Conservation (phyloP, 1,284 basidiomycete genomes). For the Papiliotrema fonsecae region DNA sequence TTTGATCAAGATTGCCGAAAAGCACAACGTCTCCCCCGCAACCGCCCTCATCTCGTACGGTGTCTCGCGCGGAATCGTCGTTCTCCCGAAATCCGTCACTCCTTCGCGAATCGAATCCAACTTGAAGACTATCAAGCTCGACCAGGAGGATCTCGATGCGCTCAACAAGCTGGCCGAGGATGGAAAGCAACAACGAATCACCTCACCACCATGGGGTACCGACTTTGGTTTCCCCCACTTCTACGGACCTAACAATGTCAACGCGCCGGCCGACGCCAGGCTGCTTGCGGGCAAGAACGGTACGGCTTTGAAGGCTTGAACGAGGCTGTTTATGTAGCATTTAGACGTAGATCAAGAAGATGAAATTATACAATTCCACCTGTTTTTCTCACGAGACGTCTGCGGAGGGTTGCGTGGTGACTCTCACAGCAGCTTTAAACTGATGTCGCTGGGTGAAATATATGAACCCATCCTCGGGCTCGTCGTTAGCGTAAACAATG, state of each 20-base stretch:
- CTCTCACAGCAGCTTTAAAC: no score
- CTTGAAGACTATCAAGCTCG: conserved; percentile 49
- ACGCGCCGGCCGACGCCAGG: conserved; percentile 39
- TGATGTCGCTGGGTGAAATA: no score
- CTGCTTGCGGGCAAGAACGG: conserved; percentile 25
- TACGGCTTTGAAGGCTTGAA: background rate
- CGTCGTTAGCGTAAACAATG: no score
- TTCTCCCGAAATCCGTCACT: conserved; percentile 72
- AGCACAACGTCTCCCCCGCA: conserved; percentile 57
- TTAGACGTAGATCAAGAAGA: no score
- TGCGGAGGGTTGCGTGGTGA: no score
- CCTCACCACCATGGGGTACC: conserved; percentile 41
- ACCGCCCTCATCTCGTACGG: conserved; percentile 49
- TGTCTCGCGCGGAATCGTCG: conserved; percentile 54
- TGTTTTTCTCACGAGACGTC: no score
- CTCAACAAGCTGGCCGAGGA: conserved; percentile 63
- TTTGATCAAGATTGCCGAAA: conserved; percentile 59
- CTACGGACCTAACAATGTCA: conserved; percentile 42
- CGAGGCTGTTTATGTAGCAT: no score
- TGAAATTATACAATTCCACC: no score
- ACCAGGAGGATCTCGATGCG: conserved; percentile 57
- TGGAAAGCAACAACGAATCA: conserved; percentile 57
- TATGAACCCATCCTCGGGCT: no score
- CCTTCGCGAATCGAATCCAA: conserved; percentile 54
- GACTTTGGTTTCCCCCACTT: conserved; percentile 43